These are phyloP conservation scores for Chloromonas sp. DNA, from an alignment of 163 green algal species.

Conservation along the genomic window DNA sequence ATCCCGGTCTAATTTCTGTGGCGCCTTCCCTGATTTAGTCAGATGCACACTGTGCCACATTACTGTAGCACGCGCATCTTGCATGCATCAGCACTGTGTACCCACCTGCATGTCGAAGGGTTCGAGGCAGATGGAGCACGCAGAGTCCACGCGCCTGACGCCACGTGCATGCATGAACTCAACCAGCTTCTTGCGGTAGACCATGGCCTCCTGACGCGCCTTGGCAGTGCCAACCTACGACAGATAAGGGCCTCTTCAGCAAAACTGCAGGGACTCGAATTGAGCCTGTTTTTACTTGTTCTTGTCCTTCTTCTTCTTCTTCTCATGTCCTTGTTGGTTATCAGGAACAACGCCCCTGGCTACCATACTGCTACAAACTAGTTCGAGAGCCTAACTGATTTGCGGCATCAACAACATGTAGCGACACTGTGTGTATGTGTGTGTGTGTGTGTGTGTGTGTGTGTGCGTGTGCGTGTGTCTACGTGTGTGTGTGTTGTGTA, in stretches of 20 bases:
- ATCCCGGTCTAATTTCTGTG: background rate
- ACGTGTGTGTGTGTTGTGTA: too few relatives aligned
- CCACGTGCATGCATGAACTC: conserved; percentile 19
- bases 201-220: conserved; percentile 8
- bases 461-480: too few relatives aligned
- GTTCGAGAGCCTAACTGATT: background rate
- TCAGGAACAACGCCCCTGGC: background rate
- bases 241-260: background rate
- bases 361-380: background rate
- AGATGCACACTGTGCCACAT: background rate
- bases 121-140: conserved; percentile 15
- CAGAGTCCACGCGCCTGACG: background rate
- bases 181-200: conserved; percentile 17
- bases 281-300: too few relatives aligned
- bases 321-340: background rate
- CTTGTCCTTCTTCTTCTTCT: too few relatives aligned
- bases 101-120: conserved; percentile 8
- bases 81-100: too few relatives aligned
- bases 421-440: background rate
- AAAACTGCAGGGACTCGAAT: background rate
- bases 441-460: too few relatives aligned
- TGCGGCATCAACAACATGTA: background rate
- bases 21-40: background rate
- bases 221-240: background rate
- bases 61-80: background rate